Conservation (phyloP, 495 filamentous ascomycete species). For the Aspergillus haitiensis region DNA sequence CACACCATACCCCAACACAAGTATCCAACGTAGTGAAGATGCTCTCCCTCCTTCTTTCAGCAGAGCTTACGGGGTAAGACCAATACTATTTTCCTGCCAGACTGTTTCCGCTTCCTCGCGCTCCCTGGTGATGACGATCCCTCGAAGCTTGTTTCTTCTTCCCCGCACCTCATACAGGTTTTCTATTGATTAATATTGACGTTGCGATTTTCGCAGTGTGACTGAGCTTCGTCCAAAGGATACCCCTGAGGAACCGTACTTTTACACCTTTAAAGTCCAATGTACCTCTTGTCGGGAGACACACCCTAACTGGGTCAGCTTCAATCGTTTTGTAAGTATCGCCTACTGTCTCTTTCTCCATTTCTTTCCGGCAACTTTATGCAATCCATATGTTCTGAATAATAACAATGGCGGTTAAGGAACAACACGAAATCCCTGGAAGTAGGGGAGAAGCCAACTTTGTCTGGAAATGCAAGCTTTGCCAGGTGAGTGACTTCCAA, state of each 20-base stretch:
- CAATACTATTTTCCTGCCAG: background rate
- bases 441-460: constrained; percentile 96
- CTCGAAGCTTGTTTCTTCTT: constrained; percentile 10
- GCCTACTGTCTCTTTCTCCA: background rate
- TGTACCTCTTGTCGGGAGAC: constrained; percentile 92
- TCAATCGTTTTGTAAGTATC: constrained; percentile 81
- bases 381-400: background rate
- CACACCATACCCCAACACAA: constrained; percentile 6
- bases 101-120: constrained; percentile 2
- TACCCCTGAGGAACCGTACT: constrained; percentile 76
- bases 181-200: constrained; percentile 17
- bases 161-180: constrained; percentile 11
- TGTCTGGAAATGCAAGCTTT: constrained; percentile 95
- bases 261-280: constrained; percentile 95
- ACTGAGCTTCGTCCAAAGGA: constrained; percentile 86
- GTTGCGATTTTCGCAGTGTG: constrained; percentile 57
- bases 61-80: constrained; percentile 73
- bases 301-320: constrained; percentile 82
- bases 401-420: constrained; percentile 49
- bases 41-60: constrained; percentile 75
- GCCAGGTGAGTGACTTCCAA: constrained; percentile 57
- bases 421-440: constrained; percentile 80
- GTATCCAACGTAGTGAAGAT: constrained; percentile 49
- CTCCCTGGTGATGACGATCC: constrained; percentile 12
- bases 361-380: background rate